These are phyloP conservation scores for Acanthamoeba sp. DNA, from an alignment of 208 protist species.

Conservation along the genomic window DNA sequence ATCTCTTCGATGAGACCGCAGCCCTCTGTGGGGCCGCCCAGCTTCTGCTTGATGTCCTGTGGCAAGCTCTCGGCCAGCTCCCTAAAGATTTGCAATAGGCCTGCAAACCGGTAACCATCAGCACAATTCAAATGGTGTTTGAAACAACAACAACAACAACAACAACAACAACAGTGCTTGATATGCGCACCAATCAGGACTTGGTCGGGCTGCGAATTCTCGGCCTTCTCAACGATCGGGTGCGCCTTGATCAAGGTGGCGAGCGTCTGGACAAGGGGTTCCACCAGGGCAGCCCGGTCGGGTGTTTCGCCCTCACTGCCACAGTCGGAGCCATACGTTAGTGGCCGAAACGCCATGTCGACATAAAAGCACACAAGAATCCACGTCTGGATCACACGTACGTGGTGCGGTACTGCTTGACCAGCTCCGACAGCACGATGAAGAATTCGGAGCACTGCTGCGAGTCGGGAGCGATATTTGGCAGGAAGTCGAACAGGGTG, in stretches of 20 bases:
- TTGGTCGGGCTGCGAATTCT: conserved; percentile 52
- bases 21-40: neutral
- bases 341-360: too few species aligned
- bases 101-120: neutral
- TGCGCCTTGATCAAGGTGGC: conserved; percentile 74
- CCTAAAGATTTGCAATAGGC: neutral
- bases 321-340: too few species aligned
- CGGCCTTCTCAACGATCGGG: conserved; percentile 81
- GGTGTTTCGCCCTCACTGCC: neutral
- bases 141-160: neutral
- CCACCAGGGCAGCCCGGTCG: neutral
- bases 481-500: conserved; percentile 43
- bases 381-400: too few species aligned
- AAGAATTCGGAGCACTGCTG: conserved; percentile 50
- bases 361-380: too few species aligned
- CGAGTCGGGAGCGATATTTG: conserved; percentile 15
- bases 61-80: neutral
- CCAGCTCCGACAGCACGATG: neutral
- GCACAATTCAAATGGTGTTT: too few species aligned
- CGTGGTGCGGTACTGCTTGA: neutral
- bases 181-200: conserved; percentile 71
- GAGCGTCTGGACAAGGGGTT: conserved; percentile 15
- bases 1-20: conserved; percentile 72
- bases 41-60: neutral
- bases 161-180: neutral